Conservation (phyloP, 352 stramenopile species). For the Globisporangium apiculatum region DNA sequence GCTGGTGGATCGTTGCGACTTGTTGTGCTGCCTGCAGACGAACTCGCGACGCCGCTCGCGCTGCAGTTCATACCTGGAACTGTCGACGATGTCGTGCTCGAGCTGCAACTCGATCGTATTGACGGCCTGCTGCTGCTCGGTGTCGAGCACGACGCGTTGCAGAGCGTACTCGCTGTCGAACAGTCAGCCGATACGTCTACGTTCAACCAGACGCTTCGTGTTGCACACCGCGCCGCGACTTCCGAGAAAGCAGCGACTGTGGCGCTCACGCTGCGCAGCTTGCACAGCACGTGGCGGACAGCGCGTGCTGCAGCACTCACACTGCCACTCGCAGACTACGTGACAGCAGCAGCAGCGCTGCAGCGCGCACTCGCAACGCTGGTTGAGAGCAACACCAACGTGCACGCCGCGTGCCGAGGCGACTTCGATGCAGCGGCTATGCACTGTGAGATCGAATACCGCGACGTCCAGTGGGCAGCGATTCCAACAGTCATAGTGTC, state of each 20-base stretch:
- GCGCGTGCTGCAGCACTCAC: conserved; percentile 1
- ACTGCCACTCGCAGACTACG: neutral
- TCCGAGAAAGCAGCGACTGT: neutral
- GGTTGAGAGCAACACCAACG: neutral
- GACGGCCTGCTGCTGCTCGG: conserved; percentile 18
- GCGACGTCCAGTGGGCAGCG: neutral
- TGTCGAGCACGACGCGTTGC: conserved; percentile 7
- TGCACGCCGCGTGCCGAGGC: neutral
- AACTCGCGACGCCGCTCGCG: conserved; percentile 5
- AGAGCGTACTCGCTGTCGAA: neutral
- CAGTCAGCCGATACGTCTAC: neutral
- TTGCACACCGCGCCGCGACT: neutral
- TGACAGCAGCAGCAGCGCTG: neutral
- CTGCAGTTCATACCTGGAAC: conserved; percentile 17
- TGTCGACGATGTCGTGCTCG: conserved; percentile 11
- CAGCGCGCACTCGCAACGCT: conserved; percentile 1
- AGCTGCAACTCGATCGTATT: conserved; percentile 11
- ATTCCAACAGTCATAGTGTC: conserved; percentile 2
- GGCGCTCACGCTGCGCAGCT: conserved; percentile 3
- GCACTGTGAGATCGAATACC: conserved; percentile 8
- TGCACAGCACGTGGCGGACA: conserved; percentile 6
- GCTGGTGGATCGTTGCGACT: conserved; percentile 4
- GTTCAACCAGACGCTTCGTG: conserved; percentile 4
- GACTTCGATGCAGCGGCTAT: neutral
- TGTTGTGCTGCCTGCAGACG: conserved; percentile 6